Conservation (phyloP, 2,329 filamentous ascomycete genomes). For the Cordyceps farinosa region DNA sequence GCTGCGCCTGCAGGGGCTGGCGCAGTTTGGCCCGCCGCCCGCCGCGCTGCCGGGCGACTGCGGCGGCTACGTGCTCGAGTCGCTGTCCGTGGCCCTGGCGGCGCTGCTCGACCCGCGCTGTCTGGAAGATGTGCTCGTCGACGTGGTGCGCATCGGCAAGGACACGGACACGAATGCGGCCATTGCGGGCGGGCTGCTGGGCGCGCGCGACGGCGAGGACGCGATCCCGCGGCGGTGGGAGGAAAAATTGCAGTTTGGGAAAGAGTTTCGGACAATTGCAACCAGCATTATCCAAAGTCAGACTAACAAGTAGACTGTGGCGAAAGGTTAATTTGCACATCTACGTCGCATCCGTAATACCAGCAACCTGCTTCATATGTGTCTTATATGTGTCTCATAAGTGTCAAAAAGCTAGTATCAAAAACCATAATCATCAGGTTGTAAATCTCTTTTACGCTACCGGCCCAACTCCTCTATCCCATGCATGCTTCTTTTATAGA, state of each 20-base stretch:
- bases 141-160: slow-evolving; percentile 42
- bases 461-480: slow-evolving; percentile 14
- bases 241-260: slow-evolving; percentile 36
- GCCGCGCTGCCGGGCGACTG: slow-evolving; percentile 27
- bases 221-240: slow-evolving; percentile 41
- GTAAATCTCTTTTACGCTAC: slow-evolving; percentile 5
- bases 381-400: not conserved
- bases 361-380: no score
- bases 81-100: slow-evolving; percentile 38
- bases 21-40: slow-evolving; percentile 28
- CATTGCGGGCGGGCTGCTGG: slow-evolving; percentile 43
- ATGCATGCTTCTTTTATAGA: slow-evolving; percentile 22
- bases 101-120: slow-evolving; percentile 39
- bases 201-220: slow-evolving; percentile 41
- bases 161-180: slow-evolving; percentile 48
- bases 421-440: not conserved
- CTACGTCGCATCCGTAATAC: not conserved
- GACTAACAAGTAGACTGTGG: not conserved
- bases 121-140: slow-evolving; percentile 43
- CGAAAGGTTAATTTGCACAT: not conserved
- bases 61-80: slow-evolving; percentile 42
- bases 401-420: not conserved
- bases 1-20: slow-evolving; percentile 29
- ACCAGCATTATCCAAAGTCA: not conserved
- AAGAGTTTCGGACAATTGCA: slow-evolving; percentile 31